A percentile compares a stretch with the other conserved stretches of the same genome.
These are phyloP conservation scores for Talaromyces rugulosus DNA, from an alignment of 2,329 filamentous ascomycete genomes.

Conservation along the genomic window DNA sequence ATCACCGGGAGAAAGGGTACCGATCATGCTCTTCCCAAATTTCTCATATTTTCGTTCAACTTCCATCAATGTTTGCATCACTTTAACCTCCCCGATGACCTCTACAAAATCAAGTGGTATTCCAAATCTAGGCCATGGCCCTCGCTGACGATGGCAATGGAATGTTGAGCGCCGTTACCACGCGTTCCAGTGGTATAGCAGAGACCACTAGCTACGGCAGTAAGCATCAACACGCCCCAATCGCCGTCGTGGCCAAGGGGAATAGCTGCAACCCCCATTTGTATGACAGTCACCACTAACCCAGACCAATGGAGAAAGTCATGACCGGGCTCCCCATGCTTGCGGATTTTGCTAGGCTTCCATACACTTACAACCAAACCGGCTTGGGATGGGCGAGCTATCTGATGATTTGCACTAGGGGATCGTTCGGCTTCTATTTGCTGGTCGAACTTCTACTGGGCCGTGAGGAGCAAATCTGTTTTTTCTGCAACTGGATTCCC, in stretches of 20 bases:
- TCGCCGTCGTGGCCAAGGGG: constrained; percentile 29
- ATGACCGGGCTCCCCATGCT: constrained; percentile 13
- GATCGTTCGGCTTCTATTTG: constrained; percentile 8
- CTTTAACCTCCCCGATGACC: constrained; percentile 26
- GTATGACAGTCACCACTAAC: constrained; percentile 18
- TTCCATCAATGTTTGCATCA: constrained; percentile 28
- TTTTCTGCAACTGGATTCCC: constrained; percentile 11
- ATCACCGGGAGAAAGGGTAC: constrained; percentile 27
- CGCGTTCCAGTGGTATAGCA: constrained; percentile 33
- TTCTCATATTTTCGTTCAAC: constrained; percentile 27
- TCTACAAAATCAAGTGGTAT: constrained; percentile 24
- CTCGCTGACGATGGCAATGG: constrained; percentile 34
- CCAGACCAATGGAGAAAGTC: constrained; percentile 25
- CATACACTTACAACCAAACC: constrained; percentile 26
- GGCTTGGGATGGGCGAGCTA: constrained; percentile 16
- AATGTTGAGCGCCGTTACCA: constrained; percentile 41
- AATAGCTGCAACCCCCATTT: constrained; percentile 32
- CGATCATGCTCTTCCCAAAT: constrained; percentile 26
- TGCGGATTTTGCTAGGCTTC: constrained; percentile 11
- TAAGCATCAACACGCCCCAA: constrained; percentile 41
- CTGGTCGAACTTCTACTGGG: constrained; percentile 13
- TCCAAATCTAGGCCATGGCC: constrained; percentile 36
- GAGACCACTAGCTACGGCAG: constrained; percentile 34
- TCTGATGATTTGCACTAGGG: not conserved
- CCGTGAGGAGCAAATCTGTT: constrained; percentile 13